Evolutionary conservation across 176 grass and related monocot genomes (phyloP).

Genomic region (Olyra latifolia): DNA sequence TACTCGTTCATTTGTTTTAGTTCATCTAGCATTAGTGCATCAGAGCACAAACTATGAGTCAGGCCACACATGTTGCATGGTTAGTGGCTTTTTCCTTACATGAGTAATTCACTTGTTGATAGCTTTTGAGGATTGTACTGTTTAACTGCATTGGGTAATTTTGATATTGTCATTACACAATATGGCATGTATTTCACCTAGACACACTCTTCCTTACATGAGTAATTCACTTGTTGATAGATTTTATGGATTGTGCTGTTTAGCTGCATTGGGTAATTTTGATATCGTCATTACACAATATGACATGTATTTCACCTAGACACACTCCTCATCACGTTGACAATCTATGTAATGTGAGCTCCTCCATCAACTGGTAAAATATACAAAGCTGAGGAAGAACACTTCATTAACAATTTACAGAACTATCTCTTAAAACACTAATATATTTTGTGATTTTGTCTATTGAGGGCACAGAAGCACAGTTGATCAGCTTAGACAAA

Average conservation of each 20-base stretch:
- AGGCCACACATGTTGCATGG: background rate
- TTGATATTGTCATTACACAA: background rate
- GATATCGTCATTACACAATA: background rate
- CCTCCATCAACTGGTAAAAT: background rate
- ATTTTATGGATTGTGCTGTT: conserved; percentile 14
- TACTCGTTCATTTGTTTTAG: background rate
- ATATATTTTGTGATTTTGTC: conserved; percentile 20
- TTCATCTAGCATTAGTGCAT: background rate
- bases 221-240: background rate
- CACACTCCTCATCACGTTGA: background rate
- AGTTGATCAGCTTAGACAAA: background rate
- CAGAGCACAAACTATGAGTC: background rate
- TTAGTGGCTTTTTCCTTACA: background rate
- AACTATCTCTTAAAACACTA: background rate
- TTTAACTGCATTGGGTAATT: background rate
- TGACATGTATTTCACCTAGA: background rate
- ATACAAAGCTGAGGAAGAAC: background rate
- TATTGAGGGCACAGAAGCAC: background rate
- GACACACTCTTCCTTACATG: background rate
- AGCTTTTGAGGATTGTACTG: conserved; percentile 20
- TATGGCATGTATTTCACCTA: conserved; percentile 1
- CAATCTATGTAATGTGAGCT: background rate
- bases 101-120: background rate
- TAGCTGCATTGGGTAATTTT: background rate
- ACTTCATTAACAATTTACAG: background rate